Conservation (phyloP, 768 basidiomycete species). For the Trametopsis cervina region DNA sequence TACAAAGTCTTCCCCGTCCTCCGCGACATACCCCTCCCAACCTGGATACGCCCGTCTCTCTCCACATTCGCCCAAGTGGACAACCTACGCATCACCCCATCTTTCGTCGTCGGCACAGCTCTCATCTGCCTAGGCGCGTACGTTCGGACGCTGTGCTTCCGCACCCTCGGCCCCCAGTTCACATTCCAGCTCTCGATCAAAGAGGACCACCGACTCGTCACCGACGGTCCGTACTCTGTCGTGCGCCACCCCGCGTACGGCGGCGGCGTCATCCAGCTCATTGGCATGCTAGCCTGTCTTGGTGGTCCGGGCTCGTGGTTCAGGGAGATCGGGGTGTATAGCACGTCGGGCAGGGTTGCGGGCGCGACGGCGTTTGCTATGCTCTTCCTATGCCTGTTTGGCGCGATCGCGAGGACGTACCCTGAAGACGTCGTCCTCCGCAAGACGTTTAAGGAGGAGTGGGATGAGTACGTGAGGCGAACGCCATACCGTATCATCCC, state of each 20-base stretch:
- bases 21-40: too few species aligned
- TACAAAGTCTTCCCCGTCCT: too few species aligned
- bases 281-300: constrained; percentile 3
- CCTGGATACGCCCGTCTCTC: too few species aligned
- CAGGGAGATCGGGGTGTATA: constrained; percentile 2
- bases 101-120: constrained; percentile 2
- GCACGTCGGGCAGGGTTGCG: not conserved
- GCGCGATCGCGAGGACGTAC: not conserved
- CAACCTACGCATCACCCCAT: not conserved
- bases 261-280: constrained; percentile 2
- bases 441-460: constrained; percentile 10
- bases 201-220: constrained; percentile 14
- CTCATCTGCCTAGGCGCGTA: not conserved
- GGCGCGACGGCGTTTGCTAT: not conserved
- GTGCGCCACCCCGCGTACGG: constrained; percentile 18
- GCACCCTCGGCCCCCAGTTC: constrained; percentile 6
- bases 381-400: not conserved
- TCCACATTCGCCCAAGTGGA: too few species aligned
- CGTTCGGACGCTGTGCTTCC: constrained; percentile 4
- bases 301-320: constrained; percentile 4
- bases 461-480: constrained; percentile 10
- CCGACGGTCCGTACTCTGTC: constrained; percentile 13
- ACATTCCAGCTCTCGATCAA: constrained; percentile 10
- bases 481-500: constrained; percentile 12
- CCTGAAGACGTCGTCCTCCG: constrained; percentile 12